Base-by-base conservation (phyloP, 139 green algal genomes). In the Volvox reticuliferus region DNA sequence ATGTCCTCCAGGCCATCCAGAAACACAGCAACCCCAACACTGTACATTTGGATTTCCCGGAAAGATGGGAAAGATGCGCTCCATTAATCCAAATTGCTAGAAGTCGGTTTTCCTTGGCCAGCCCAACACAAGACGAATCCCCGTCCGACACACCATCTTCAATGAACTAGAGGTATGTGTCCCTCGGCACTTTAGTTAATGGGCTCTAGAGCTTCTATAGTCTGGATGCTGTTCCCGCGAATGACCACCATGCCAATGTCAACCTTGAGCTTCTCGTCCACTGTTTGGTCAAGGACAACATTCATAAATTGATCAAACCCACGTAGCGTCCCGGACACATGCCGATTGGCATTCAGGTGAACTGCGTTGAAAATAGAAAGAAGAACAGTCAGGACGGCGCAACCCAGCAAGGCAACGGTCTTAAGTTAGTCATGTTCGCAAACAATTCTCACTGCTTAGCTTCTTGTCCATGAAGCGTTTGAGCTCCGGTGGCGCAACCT, bases 291-390 rank as follows among this genome's bases (percentile, higher is more conserved):
- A 88, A 99, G 93, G 91, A 99, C 98, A 12, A 99, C 92, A 94
- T 99, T 99, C 97, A 99, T 99, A 93, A 99, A 99, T 93, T 99
- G 98, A 92, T 99, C 98, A 88, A 99, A 99, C 0, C 98, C 98
- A 0, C 98, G 94, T 32, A 99, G 96, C 21, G 98, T 96, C 1
- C 98, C 98, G 1, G 97, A 97, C 32, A 99, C 98, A 35, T 97
- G 95, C 37, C 98, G 94, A 93, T 99, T 99, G 1, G 94, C 97
- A 88, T 99, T 99, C 55, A 99, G 92, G 24, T 83, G 75, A 55
- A 95, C 93, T 95, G 93, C 78, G 77, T 30, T 32, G 28, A 19
- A 28, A 85, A 1, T 1, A 32, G 1, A 84, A 30, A 68, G 3
- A 35, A 33, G 12, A 61, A 81, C 32, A 81, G 75, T 81, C 50